Conservation (phyloP, 805 yeast species). For the Starmera dryadoides region DNA sequence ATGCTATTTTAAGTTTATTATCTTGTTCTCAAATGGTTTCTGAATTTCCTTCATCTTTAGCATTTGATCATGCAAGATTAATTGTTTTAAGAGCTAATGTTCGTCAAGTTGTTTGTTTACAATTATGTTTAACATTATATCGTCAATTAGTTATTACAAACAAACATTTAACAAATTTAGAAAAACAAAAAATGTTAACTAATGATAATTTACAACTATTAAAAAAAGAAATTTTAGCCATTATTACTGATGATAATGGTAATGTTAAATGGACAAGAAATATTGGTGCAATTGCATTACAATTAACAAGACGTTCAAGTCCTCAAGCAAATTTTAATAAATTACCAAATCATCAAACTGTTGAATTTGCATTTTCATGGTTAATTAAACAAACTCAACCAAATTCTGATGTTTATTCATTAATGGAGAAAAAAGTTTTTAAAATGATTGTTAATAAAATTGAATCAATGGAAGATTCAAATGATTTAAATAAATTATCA, state of each 20-base stretch:
- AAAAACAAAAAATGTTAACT: slow-evolving; percentile 21
- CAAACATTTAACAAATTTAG: not conserved
- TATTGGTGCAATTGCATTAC: slow-evolving; percentile 64
- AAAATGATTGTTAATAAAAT: slow-evolving; percentile 36
- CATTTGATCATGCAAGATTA: slow-evolving; percentile 78
- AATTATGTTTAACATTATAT: slow-evolving; percentile 64
- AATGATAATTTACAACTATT: slow-evolving; percentile 36
- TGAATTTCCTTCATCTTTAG: slow-evolving; percentile 76
- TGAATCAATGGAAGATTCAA: not conserved
- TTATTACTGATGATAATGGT: slow-evolving; percentile 80
- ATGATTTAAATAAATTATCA: slow-evolving; percentile 1
- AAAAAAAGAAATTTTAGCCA: slow-evolving; percentile 67
- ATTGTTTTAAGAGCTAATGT: slow-evolving; percentile 78
- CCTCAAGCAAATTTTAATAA: slow-evolving; percentile 23
- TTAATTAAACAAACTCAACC: slow-evolving; percentile 83
- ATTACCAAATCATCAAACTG: slow-evolving; percentile 19
- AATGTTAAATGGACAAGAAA: slow-evolving; percentile 88
- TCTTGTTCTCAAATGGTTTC: slow-evolving; percentile 76
- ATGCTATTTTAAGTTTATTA: slow-evolving; percentile 54
- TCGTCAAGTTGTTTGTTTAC: slow-evolving; percentile 74
- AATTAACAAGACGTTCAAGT: slow-evolving; percentile 38
- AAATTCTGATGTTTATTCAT: slow-evolving; percentile 62
- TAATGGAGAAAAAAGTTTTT: slow-evolving; percentile 64
- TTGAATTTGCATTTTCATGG: slow-evolving; percentile 68
- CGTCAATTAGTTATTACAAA: slow-evolving; percentile 51